Conservation (phyloP, 2,329 filamentous ascomycete species). For the Chaetomiaceae sp. region DNA sequence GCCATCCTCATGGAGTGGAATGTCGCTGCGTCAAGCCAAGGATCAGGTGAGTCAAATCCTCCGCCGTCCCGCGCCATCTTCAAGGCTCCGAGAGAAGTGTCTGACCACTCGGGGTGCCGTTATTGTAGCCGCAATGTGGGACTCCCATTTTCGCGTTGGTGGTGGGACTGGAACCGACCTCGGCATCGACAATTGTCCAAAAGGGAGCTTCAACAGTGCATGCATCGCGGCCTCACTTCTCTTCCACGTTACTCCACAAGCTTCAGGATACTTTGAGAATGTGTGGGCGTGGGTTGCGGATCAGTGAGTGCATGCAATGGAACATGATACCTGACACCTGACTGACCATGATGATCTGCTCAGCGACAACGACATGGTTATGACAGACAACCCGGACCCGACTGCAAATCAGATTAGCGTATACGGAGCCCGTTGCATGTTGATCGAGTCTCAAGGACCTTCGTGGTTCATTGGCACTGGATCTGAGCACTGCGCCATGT, state of each 20-base stretch:
- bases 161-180: conserved; percentile 61
- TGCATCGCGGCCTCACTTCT: too few species aligned
- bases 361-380: background rate
- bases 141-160: conserved; percentile 67
- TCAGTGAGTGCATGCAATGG: too few species aligned
- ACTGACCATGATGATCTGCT: too few species aligned
- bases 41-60: too few species aligned
- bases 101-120: too few species aligned
- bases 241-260: too few species aligned
- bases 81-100: too few species aligned
- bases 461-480: background rate
- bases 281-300: background rate
- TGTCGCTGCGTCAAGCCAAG: too few species aligned
- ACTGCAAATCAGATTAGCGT: background rate
- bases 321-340: too few species aligned
- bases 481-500: background rate
- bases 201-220: too few species aligned
- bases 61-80: too few species aligned
- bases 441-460: background rate
- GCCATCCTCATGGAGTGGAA: too few species aligned
- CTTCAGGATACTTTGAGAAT: background rate
- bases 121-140: conserved; percentile 40
- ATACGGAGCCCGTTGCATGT: background rate
- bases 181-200: conserved; percentile 58
- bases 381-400: background rate